Evolutionary conservation across 768 basidiomycete genomes (phyloP).

Genomic region (Pleurotus sapidus): DNA sequence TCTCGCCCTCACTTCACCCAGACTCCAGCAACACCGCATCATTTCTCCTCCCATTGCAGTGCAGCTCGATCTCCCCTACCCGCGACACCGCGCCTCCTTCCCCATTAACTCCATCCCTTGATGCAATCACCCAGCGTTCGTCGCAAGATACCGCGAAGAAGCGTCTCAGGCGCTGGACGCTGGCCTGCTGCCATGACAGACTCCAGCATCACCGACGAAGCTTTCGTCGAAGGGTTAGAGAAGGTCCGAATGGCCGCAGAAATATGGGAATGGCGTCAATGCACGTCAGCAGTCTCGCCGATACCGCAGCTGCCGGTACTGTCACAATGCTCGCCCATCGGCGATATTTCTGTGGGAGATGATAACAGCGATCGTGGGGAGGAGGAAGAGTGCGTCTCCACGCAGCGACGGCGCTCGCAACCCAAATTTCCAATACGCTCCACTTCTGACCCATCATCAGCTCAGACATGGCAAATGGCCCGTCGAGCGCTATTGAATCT

Average conservation of each 20-base stretch:
- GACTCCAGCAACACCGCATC: constrained; percentile 7
- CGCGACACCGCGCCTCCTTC: background rate
- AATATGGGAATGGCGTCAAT: constrained; percentile 12
- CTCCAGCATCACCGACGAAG: constrained; percentile 48
- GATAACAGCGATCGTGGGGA: background rate
- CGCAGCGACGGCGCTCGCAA: background rate
- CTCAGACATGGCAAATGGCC: constrained; percentile 32
- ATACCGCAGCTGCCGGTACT: constrained; percentile 13
- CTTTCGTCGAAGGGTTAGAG: constrained; percentile 45
- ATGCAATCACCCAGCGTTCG: background rate
- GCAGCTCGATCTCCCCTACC: constrained; percentile 6
- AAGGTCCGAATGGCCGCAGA: constrained; percentile 30
- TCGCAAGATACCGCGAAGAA: background rate
- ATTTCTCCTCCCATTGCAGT: constrained; percentile 3
- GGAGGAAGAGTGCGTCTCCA: constrained; percentile 1
- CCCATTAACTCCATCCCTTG: constrained; percentile 2
- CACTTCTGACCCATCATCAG: constrained; percentile 10
- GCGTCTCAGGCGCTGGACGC: constrained; percentile 29
- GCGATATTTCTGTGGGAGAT: background rate
- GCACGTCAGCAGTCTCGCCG: constrained; percentile 5
- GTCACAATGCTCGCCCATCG: background rate
- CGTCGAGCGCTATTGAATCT: constrained; percentile 35
- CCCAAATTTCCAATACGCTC: constrained; percentile 1
- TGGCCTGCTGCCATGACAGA: constrained; percentile 51
- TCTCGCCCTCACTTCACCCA: constrained; percentile 9